Evolutionary conservation across 768 basidiomycete genomes (phyloP).

Genomic region (Lentinula lateritia): DNA sequence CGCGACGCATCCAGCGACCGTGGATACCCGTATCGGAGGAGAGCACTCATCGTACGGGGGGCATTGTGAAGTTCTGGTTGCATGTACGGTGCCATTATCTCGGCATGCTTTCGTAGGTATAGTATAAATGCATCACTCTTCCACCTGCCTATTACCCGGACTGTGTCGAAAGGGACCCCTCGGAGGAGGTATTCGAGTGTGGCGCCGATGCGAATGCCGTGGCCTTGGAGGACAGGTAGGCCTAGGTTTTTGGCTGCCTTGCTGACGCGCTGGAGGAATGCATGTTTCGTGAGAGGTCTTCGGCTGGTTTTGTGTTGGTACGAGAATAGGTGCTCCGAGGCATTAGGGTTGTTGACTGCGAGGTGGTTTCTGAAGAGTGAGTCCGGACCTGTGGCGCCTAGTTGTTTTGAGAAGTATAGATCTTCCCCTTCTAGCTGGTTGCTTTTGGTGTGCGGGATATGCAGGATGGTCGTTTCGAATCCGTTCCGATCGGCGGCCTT

Average conservation of each 20-base stretch:
- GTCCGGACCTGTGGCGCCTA: no score
- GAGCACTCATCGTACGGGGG: constrained; percentile 1
- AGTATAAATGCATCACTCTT: constrained; percentile 14
- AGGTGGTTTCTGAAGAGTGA: no score
- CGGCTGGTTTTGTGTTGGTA: background rate
- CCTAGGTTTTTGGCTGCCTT: constrained; percentile 2
- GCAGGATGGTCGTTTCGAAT: no score
- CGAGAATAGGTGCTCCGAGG: no score
- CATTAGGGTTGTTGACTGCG: no score
- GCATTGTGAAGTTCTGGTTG: constrained; percentile 11
- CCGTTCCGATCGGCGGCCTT: no score
- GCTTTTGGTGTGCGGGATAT: no score
- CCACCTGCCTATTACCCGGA: constrained; percentile 19
- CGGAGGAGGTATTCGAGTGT: constrained; percentile 19
- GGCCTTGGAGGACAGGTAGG: constrained; percentile 13
- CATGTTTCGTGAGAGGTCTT: constrained; percentile 17
- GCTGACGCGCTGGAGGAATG: constrained; percentile 13
- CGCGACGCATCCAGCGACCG: constrained; percentile 4
- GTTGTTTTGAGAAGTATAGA: no score
- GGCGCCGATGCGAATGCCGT: constrained; percentile 21
- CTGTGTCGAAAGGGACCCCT: constrained; percentile 16
- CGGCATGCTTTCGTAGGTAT: constrained; percentile 16
- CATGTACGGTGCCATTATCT: constrained; percentile 16
- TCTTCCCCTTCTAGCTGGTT: no score
- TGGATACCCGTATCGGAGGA: background rate